phyloP scores from a whole-genome alignment of 768 basidiomycete species.

The Myochromella boudieri region DNA sequence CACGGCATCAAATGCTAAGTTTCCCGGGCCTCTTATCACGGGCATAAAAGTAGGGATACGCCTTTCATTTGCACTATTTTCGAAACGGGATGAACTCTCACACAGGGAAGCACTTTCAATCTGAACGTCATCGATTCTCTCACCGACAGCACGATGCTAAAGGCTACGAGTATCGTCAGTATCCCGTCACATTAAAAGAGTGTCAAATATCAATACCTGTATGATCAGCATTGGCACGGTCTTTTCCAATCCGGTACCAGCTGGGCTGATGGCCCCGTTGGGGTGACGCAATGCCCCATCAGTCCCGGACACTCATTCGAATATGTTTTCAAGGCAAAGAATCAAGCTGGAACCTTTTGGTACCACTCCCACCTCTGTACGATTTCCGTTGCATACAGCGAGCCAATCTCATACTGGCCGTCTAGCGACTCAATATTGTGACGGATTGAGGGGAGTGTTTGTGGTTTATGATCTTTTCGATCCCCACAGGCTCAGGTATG shows the following conservation, averaged over 20 bases:
- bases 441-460: constrained; percentile 39
- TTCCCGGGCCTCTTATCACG: constrained; percentile 26
- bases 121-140: constrained; percentile 49
- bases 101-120: constrained; percentile 33
- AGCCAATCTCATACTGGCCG: neutral
- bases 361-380: constrained; percentile 29
- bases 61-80: neutral
- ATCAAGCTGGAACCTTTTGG: constrained; percentile 35
- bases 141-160: constrained; percentile 33
- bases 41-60: constrained; percentile 21
- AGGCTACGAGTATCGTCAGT: constrained; percentile 32
- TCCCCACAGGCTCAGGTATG: constrained; percentile 29
- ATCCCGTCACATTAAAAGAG: neutral
- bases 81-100: neutral
- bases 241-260: constrained; percentile 41
- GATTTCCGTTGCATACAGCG: neutral
- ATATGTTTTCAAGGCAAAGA: constrained; percentile 35
- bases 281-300: constrained; percentile 51
- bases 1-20: constrained; percentile 12
- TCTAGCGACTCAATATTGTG: constrained; percentile 37
- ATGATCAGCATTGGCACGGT: constrained; percentile 52
- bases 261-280: constrained; percentile 43
- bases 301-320: constrained; percentile 37
- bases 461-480: constrained; percentile 34
- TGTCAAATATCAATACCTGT: neutral